These are phyloP conservation scores for Cytidiella melzeri DNA, from an alignment of 768 basidiomycete species.

Conservation along the genomic window DNA sequence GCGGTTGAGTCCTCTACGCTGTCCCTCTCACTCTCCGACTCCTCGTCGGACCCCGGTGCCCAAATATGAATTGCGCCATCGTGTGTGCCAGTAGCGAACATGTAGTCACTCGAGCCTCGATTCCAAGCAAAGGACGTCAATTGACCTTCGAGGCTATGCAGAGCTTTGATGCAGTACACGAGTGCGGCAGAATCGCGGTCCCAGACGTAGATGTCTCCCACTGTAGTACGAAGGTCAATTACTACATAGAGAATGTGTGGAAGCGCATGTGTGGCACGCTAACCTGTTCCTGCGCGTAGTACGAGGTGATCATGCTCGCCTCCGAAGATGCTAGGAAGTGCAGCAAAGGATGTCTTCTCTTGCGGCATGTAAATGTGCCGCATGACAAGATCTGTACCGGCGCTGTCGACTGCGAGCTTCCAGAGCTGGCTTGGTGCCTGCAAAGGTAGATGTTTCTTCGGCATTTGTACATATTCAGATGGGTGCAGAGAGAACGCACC, in stretches of 20 bases:
- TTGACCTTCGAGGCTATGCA: not conserved
- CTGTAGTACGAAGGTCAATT: not conserved
- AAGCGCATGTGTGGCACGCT: not conserved
- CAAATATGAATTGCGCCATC: constrained; percentile 7
- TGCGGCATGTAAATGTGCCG: constrained; percentile 9
- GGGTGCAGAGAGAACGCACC: not conserved
- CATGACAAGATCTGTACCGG: not conserved
- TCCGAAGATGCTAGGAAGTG: constrained; percentile 6
- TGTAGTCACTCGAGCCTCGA: constrained; percentile 1
- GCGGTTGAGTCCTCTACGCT: too few relatives aligned
- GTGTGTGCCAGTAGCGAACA: constrained; percentile 9
- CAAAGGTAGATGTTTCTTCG: not conserved
- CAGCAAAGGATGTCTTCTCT: not conserved
- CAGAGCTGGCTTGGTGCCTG: constrained; percentile 7
- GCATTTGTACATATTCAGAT: not conserved
- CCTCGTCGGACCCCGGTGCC: too few relatives aligned
- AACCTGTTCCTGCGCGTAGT: constrained; percentile 5
- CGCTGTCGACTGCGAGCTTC: not conserved
- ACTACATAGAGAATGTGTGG: not conserved
- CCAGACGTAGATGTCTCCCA: constrained; percentile 8
- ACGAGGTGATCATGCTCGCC: constrained; percentile 4
- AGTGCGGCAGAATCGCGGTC: constrained; percentile 1
- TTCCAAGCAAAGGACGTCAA: constrained; percentile 8
- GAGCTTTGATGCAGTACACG: constrained; percentile 2
- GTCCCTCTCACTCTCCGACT: too few relatives aligned